Conservation (phyloP, 768 basidiomycete genomes). For the Lactarius hatsudake region DNA sequence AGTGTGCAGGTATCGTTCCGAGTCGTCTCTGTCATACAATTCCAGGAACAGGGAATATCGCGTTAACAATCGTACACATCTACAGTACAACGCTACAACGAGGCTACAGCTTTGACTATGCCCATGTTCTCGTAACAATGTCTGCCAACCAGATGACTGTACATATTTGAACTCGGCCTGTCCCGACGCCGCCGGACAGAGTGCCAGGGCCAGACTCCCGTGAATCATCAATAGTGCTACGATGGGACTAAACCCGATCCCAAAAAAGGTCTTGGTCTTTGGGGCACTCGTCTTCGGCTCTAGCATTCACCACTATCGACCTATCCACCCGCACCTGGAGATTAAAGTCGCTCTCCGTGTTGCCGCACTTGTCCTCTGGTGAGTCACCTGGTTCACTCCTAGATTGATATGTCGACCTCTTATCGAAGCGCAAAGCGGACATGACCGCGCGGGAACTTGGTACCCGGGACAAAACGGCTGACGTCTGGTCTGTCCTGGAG, state of each 20-base stretch:
- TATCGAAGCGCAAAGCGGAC: neutral
- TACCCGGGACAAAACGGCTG: neutral
- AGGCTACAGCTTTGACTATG: neutral
- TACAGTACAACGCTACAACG: neutral
- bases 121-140: neutral
- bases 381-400: neutral
- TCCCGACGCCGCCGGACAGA: neutral
- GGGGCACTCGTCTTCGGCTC: neutral
- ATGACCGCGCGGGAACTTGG: neutral
- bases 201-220: conserved; percentile 28
- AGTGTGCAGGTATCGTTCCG: neutral
- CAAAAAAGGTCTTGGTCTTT: neutral
- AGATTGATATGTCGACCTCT: too few relatives aligned
- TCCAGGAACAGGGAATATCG: neutral
- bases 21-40: neutral
- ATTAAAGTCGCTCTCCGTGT: conserved; percentile 18
- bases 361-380: neutral
- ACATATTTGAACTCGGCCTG: neutral
- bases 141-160: neutral
- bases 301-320: conserved; percentile 6
- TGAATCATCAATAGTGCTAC: neutral
- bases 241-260: neutral
- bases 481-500: conserved; percentile 22
- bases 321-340: conserved; percentile 25
- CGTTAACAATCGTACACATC: neutral